A percentile compares a stretch with the other conserved stretches of the same genome.
Conservation (phyloP, 305 asterid species). For the Fraxinus floribunda region DNA sequence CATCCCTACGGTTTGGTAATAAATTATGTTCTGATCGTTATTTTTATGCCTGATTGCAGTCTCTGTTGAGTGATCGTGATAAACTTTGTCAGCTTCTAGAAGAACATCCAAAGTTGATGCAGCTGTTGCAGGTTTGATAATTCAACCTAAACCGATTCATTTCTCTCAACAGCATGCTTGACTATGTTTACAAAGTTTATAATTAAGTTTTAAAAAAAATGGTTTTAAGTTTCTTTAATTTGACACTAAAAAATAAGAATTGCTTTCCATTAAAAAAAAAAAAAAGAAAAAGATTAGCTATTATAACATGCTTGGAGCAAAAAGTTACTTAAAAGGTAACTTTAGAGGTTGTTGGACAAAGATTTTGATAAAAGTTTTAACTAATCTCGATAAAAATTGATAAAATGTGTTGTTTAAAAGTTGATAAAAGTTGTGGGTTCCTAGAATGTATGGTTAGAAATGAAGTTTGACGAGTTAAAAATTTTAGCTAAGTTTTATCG, state of each 20-base stretch:
- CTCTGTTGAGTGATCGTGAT: conserved; percentile 87
- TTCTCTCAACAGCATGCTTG: neutral
- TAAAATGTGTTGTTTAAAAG: neutral
- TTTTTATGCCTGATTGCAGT: conserved; percentile 49
- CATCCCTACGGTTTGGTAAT: neutral
- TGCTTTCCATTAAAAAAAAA: neutral
- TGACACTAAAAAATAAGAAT: neutral
- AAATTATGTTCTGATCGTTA: conserved; percentile 19
- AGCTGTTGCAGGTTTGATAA: conserved; percentile 87
- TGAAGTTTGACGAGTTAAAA: neutral
- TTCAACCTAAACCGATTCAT: conserved; percentile 3
- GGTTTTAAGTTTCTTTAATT: neutral
- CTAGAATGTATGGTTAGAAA: neutral
- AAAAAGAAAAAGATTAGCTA: neutral
- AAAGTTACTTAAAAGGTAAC: neutral
- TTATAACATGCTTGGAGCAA: neutral
- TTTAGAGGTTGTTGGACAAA: neutral
- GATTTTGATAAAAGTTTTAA: too few relatives aligned
- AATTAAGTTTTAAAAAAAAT: neutral
- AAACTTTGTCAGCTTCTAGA: conserved; percentile 90
- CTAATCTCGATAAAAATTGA: too few relatives aligned
- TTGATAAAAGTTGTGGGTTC: neutral
- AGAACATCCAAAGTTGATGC: conserved; percentile 94
- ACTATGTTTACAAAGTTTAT: neutral
- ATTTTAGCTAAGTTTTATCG: neutral